Evolutionary conservation across 805 yeast species (phyloP), one percentile per base, ranked within the genome.

Genomic region (Pichia ethanolica): DNA sequence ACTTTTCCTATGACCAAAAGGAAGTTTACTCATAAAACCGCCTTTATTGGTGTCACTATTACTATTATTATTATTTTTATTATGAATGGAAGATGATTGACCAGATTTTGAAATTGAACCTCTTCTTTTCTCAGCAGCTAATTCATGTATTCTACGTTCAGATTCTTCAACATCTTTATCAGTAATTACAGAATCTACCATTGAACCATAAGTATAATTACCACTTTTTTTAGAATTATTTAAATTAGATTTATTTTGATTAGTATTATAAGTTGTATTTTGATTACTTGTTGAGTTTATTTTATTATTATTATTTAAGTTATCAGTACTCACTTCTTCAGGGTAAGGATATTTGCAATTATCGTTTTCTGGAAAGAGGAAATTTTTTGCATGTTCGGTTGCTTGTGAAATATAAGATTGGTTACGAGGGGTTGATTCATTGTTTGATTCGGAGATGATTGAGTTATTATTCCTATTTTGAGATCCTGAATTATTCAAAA

Each of bases 151-250:
- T 35, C 39, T 42, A 33, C 39, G 34, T 28, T 51, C 47, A 7
- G 54, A 44, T n/a, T 38, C 38, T 7, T 36, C 51, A 27, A 60
- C 55, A 25, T 61, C 62, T 5, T 44, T 46, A 20, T 53, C 47
- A 10, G 46, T 36, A 12, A 64, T 39, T 28, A 59, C 62, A 1
- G 64, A 58, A 40, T 64, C 66, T 35, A 63, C 64, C 60, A 63
- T 35, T 5, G 68, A 62, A 9, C 59, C 37, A 44, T 63, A 60
- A 34, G 52, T 53, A 39, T 56, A 53, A 40, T 63, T 61, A 7
- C 53, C 48, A 38, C 20, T 20, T 20, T 20, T 20, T 20, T 20
- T 20, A 3, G 20, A 20, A 20, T 20, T 3, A 20, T 20, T 2
- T 20, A 49, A 38, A 26, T 47, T 42, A 20, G 49, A 33, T 5